phyloP scores from a whole-genome alignment of 768 basidiomycete genomes.

The Gautieria morchelliformis region DNA sequence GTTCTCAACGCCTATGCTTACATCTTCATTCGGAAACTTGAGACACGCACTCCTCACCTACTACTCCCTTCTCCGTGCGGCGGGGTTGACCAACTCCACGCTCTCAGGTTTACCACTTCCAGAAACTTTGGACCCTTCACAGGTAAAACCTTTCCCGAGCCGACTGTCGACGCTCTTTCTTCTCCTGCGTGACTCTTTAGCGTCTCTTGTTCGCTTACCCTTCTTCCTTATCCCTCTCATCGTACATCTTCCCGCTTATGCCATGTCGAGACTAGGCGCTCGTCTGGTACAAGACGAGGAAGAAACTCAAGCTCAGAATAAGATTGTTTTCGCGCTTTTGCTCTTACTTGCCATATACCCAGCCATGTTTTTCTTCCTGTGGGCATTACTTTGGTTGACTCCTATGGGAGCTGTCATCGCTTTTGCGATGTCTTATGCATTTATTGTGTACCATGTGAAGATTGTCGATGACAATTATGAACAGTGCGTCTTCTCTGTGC shows the following conservation, averaged over 20 bases:
- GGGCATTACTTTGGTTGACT: conserved; percentile 75
- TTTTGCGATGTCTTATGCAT: conserved; percentile 56
- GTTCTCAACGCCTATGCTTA: conserved; percentile 60
- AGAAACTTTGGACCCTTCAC: conserved; percentile 68
- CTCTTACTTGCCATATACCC: conserved; percentile 73
- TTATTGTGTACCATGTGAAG: conserved; percentile 78
- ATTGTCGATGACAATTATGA: conserved; percentile 81
- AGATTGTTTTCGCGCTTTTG: conserved; percentile 76
- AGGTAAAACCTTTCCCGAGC: conserved; percentile 66
- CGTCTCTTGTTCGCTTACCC: conserved; percentile 64
- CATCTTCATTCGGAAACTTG: conserved; percentile 48
- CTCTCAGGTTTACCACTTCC: conserved; percentile 81
- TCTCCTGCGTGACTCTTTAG: conserved; percentile 69
- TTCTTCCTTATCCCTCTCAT: conserved; percentile 85
- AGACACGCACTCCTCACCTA: conserved; percentile 75
- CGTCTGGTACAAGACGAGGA: conserved; percentile 75
- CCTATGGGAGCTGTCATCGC: conserved; percentile 67
- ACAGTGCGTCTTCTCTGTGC: conserved; percentile 43
- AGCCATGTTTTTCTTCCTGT: conserved; percentile 73
- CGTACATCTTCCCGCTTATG: conserved; percentile 77
- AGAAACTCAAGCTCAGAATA: conserved; percentile 95
- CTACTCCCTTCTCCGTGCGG: conserved; percentile 74
- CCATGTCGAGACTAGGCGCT: conserved; percentile 69
- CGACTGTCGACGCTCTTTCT: conserved; percentile 72
- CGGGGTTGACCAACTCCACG: conserved; percentile 77